phyloP scores from a whole-genome alignment of 306 rosid genomes.

The Urtica urens region DNA sequence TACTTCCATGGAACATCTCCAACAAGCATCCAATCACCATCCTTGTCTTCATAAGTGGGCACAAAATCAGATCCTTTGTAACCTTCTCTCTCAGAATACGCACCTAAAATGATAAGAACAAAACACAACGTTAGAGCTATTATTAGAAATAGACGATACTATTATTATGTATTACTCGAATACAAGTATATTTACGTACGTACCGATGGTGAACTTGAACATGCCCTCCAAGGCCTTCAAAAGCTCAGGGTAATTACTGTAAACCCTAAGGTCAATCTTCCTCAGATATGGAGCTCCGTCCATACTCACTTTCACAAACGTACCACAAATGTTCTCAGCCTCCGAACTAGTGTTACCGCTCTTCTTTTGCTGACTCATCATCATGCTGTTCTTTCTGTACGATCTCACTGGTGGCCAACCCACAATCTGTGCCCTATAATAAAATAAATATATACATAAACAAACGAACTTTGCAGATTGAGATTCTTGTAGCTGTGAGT shows the following conservation, averaged over 20 bases:
- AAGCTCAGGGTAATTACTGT: conserved; percentile 49
- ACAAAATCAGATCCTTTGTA: conserved; percentile 75
- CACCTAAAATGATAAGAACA: conserved; percentile 28
- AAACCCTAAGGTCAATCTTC: conserved; percentile 62
- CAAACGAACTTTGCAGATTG: no score
- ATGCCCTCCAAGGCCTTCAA: conserved; percentile 62
- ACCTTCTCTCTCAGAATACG: conserved; percentile 76
- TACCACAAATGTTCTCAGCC: conserved; percentile 43
- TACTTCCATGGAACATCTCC: conserved; percentile 99
- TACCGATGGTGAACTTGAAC: conserved; percentile 70
- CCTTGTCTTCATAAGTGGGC: conserved; percentile 91
- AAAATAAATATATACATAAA: not conserved
- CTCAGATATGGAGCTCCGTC: conserved; percentile 97
- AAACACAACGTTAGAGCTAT: not conserved
- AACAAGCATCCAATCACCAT: conserved; percentile 93
- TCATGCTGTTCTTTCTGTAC: conserved; percentile 51
- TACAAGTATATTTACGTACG: not conserved
- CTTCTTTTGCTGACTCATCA: conserved; percentile 17
- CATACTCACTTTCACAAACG: conserved; percentile 81
- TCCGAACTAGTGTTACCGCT: conserved; percentile 4
- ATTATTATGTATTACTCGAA: not conserved
- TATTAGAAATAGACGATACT: not conserved
- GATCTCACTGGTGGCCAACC: conserved; percentile 96
- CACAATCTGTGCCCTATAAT: conserved; percentile 59
- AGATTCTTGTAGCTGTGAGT: no score